These are phyloP conservation scores for Nasturtium officinale DNA, from an alignment of 345 rosid species.

Conservation along the genomic window DNA sequence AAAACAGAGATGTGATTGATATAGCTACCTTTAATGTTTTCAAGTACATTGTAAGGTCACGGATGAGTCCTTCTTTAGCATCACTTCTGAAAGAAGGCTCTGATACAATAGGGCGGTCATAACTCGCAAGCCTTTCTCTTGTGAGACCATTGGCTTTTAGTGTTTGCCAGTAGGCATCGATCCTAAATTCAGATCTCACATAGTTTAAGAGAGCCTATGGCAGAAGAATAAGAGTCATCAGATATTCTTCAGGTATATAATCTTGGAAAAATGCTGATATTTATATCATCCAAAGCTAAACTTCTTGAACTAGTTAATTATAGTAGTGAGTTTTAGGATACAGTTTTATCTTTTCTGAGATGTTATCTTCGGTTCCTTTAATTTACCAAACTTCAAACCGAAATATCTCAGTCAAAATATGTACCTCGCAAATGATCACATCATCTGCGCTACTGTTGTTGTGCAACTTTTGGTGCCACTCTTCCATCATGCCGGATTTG, in stretches of 20 bases:
- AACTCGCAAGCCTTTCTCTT: slow-evolving; percentile 85
- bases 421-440: slow-evolving; percentile 93
- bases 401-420: not conserved
- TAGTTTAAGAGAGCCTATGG: slow-evolving; percentile 89
- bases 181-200: slow-evolving; percentile 68
- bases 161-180: slow-evolving; percentile 85
- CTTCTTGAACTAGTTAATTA: slow-evolving; percentile 13
- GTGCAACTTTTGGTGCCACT: slow-evolving; percentile 99
- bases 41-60: slow-evolving; percentile 87
- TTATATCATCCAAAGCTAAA: slow-evolving; percentile 24
- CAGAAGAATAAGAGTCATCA: slow-evolving; percentile 30
- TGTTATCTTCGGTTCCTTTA: not conserved
- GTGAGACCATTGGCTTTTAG: slow-evolving; percentile 87
- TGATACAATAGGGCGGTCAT: slow-evolving; percentile 84
- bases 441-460: slow-evolving; percentile 99
- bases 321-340: not conserved
- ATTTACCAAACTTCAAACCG: not conserved
- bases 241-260: slow-evolving; percentile 18
- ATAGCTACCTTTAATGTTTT: slow-evolving; percentile 82
- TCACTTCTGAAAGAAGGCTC: slow-evolving; percentile 83
- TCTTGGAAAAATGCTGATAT: not conserved
- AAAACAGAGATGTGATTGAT: not conserved
- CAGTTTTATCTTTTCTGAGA: not conserved
- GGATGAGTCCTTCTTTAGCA: slow-evolving; percentile 80
- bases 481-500: slow-evolving; percentile 99